phyloP scores from a whole-genome alignment of 2,329 filamentous ascomycete species.

The Beauveria sp. region DNA sequence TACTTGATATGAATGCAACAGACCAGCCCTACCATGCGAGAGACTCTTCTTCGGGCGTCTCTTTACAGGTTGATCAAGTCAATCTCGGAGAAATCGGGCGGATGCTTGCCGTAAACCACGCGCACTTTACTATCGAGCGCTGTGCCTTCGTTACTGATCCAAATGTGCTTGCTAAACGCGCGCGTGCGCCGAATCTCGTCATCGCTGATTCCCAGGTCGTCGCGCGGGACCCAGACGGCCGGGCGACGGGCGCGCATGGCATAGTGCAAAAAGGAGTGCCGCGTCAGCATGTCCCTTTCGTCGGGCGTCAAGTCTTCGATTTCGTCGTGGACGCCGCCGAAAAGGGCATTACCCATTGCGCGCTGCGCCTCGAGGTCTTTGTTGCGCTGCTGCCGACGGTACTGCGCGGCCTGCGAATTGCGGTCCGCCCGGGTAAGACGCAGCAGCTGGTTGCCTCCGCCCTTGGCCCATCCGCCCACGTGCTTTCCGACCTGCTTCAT shows the following conservation, averaged over 20 bases:
- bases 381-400: conserved; percentile 39
- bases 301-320: conserved; percentile 89
- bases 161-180: conserved; percentile 69
- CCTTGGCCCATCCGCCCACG: conserved; percentile 29
- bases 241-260: conserved; percentile 79
- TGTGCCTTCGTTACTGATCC: conserved; percentile 91
- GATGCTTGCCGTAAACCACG: conserved; percentile 76
- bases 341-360: conserved; percentile 71
- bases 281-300: conserved; percentile 77
- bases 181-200: conserved; percentile 80
- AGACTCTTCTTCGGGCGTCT: conserved; percentile 3
- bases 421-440: conserved; percentile 29
- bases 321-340: conserved; percentile 82
- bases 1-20: neutral
- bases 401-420: conserved; percentile 35
- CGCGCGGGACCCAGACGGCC: conserved; percentile 87
- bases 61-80: conserved; percentile 71
- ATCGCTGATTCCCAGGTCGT: conserved; percentile 82
- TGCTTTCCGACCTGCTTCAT: conserved; percentile 34
- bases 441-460: conserved; percentile 40
- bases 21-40: neutral
- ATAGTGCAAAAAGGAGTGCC: conserved; percentile 83
- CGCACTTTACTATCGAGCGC: conserved; percentile 75
- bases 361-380: conserved; percentile 66
- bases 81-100: conserved; percentile 82